Evolutionary conservation across 2,329 filamentous ascomycete genomes (phyloP).

Genomic region (Sporothrix globosa): DNA sequence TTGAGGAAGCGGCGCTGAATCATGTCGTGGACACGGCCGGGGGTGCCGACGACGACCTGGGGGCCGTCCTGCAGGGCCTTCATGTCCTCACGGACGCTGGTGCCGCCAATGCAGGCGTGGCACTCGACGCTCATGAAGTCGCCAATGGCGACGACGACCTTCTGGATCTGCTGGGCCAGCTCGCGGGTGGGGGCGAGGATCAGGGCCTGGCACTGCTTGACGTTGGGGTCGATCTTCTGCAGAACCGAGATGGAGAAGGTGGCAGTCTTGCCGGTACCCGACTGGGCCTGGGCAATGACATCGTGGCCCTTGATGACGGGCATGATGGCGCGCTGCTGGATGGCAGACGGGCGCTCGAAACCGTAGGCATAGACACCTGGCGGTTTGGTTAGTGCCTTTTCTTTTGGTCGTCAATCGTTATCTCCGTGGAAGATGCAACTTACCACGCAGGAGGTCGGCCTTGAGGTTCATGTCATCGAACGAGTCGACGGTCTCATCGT

Average conservation of each 20-base stretch:
- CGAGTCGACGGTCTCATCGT: slow-evolving; percentile 98
- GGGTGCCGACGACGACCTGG: slow-evolving; percentile 96
- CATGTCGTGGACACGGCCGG: slow-evolving; percentile 99
- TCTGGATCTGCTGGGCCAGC: slow-evolving; percentile 98
- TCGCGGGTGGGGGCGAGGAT: slow-evolving; percentile 98
- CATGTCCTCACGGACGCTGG: slow-evolving; percentile 97
- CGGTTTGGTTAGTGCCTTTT: slow-evolving; percentile 31
- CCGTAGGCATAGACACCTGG: slow-evolving; percentile 96
- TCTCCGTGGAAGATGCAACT: not conserved
- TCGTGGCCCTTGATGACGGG: slow-evolving; percentile 99
- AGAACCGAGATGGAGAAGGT: slow-evolving; percentile 99
- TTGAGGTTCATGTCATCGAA: slow-evolving; percentile 99
- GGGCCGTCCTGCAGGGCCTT: slow-evolving; percentile 94
- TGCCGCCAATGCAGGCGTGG: slow-evolving; percentile 99
- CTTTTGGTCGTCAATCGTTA: not conserved
- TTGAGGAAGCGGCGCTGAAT: slow-evolving; percentile 97
- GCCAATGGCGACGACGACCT: slow-evolving; percentile 96
- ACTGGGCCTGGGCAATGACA: slow-evolving; percentile 99
- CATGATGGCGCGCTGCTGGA: slow-evolving; percentile 99
- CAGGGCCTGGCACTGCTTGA: slow-evolving; percentile 97
- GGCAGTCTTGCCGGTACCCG: slow-evolving; percentile 98
- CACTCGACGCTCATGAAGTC: slow-evolving; percentile 99
- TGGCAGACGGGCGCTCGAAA: slow-evolving; percentile 99
- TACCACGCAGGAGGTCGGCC: slow-evolving; percentile 91
- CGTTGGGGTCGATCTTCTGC: slow-evolving; percentile 93